phyloP scores from a whole-genome alignment of 73 alveolate species.

The Paramecium biaurelia region DNA sequence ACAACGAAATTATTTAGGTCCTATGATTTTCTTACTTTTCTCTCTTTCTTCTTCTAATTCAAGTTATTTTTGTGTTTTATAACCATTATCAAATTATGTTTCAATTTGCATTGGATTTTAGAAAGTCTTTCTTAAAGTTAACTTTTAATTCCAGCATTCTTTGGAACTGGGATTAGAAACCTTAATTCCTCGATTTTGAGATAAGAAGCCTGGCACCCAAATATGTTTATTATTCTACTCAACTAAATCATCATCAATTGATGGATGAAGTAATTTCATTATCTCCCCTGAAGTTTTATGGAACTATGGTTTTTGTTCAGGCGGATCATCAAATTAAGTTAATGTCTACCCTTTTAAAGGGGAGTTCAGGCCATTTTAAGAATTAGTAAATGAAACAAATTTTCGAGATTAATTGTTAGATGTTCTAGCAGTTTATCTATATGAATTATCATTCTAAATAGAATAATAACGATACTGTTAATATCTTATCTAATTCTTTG shows the following conservation, averaged over 20 bases:
- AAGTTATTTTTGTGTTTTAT: background rate
- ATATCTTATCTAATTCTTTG: background rate
- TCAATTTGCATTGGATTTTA: background rate
- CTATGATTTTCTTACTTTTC: background rate
- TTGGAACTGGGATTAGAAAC: background rate
- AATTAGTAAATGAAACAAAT: constrained; percentile 19
- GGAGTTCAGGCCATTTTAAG: background rate
- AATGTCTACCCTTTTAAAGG: background rate
- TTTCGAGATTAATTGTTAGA: constrained; percentile 5
- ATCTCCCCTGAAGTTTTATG: constrained; percentile 18
- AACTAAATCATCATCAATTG: background rate
- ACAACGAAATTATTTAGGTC: constrained; percentile 5
- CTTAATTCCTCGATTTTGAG: background rate
- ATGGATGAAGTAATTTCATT: constrained; percentile 3
- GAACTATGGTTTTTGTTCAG: background rate
- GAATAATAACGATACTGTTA: background rate
- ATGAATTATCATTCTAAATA: constrained; percentile 39
- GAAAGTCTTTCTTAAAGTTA: background rate
- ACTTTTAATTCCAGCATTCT: background rate
- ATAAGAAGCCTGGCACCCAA: constrained; percentile 37
- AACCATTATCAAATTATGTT: background rate
- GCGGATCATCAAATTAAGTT: background rate
- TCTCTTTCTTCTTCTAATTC: background rate
- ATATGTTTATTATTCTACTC: background rate
- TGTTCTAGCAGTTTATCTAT: background rate